Conservation (phyloP, 805 yeast species). For the Monosporozyma unispora region DNA sequence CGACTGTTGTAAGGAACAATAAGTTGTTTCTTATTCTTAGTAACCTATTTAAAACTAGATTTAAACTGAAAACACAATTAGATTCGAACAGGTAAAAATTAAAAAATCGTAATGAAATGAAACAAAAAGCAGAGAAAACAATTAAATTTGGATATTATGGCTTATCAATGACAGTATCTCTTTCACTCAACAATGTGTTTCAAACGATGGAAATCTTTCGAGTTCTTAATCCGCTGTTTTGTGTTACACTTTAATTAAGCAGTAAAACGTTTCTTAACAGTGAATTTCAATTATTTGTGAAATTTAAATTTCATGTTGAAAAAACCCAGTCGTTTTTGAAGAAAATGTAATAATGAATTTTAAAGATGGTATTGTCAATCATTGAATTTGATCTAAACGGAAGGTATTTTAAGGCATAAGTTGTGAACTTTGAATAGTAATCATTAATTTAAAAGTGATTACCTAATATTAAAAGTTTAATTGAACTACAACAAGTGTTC, state of each 20-base stretch:
- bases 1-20: background rate
- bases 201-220: background rate
- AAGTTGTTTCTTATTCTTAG: background rate
- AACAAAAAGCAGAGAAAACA: background rate
- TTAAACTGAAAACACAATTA: background rate
- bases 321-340: background rate
- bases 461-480: too few species aligned
- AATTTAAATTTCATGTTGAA: background rate
- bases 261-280: background rate
- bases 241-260: background rate
- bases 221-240: background rate
- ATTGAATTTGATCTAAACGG: too few species aligned
- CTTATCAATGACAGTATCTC: background rate
- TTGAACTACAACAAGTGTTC: too few species aligned
- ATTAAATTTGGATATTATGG: background rate
- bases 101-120: background rate
- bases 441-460: too few species aligned
- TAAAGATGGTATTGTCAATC: too few species aligned
- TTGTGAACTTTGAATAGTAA: too few species aligned
- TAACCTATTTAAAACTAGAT: background rate
- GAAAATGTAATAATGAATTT: too few species aligned
- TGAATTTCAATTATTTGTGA: background rate
- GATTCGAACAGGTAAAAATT: background rate
- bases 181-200: background rate
- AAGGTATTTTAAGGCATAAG: background rate